phyloP scores from a whole-genome alignment of 2,329 filamentous ascomycete species.

The Beauveria bassiana region DNA sequence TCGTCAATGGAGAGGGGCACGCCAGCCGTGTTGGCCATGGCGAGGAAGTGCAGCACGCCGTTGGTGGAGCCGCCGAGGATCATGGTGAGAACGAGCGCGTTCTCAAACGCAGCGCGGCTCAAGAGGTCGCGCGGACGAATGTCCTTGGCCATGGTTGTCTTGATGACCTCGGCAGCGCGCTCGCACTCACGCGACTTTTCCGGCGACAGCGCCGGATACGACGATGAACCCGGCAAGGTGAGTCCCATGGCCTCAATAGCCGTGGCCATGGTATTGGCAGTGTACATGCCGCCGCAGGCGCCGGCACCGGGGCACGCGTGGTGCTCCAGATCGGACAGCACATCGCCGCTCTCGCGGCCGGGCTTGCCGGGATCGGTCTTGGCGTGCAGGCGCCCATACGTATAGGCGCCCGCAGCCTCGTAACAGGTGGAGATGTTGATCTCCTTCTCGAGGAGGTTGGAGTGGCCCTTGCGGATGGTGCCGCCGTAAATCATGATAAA shows the following conservation, averaged over 20 bases:
- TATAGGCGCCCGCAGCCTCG: conserved; percentile 76
- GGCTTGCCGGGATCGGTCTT: conserved; percentile 53
- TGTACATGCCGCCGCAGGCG: conserved; percentile 73
- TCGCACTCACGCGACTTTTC: conserved; percentile 83
- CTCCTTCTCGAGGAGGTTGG: conserved; percentile 61
- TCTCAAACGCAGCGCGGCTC: conserved; percentile 75
- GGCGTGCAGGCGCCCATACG: conserved; percentile 69
- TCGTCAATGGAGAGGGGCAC: conserved; percentile 74
- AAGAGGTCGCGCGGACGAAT: conserved; percentile 75
- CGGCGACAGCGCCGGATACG: conserved; percentile 71
- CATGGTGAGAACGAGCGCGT: conserved; percentile 86
- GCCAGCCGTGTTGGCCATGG: conserved; percentile 80
- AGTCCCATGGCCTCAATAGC: conserved; percentile 78
- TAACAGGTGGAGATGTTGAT: conserved; percentile 89
- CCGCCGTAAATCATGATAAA: conserved; percentile 95
- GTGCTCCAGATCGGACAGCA: conserved; percentile 74
- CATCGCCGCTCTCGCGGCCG: conserved; percentile 64
- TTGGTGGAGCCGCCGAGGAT: conserved; percentile 87
- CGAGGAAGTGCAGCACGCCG: conserved; percentile 79
- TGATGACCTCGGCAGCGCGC: conserved; percentile 71
- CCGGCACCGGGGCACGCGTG: conserved; percentile 58
- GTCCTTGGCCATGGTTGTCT: conserved; percentile 70
- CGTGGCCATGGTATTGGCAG: conserved; percentile 78
- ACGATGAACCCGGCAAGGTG: conserved; percentile 74
- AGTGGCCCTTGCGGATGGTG: conserved; percentile 82